Percentiles rank a stretch among this genome's conserved stretches.
These are phyloP conservation scores for Allium sativum DNA, from an alignment of 106 monocot genomes.

Conservation along the genomic window DNA sequence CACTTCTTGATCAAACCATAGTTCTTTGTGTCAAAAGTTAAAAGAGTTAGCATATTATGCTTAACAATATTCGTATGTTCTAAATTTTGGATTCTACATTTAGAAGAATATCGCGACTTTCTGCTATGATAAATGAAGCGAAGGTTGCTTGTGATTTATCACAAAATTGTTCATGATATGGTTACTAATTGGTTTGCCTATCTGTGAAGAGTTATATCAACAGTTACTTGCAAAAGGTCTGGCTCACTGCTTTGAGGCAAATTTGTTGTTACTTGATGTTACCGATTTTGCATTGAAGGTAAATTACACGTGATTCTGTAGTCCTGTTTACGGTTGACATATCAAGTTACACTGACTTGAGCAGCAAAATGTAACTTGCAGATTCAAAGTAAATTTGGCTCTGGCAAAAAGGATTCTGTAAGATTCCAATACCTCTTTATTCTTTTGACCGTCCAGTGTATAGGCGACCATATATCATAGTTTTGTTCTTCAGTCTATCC, in stretches of 20 bases:
- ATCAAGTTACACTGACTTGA: not conserved
- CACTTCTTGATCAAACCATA: too few species aligned
- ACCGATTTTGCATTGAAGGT: constrained; percentile 67
- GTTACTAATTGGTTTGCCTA: constrained; percentile 8
- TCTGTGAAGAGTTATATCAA: constrained; percentile 49
- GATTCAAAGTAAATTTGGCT: constrained; percentile 71
- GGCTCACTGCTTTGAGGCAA: constrained; percentile 61
- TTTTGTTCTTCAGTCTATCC: too few species aligned
- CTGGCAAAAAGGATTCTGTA: constrained; percentile 33
- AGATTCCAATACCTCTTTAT: constrained; percentile 9
- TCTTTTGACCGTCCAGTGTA: not conserved
- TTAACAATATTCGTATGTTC: too few species aligned
- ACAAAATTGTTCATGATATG: not conserved
- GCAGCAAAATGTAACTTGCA: constrained; percentile 12
- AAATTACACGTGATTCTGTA: constrained; percentile 2
- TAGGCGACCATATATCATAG: not conserved
- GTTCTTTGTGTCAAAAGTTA: too few species aligned
- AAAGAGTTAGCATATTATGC: too few species aligned
- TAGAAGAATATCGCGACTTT: too few species aligned
- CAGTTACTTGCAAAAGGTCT: constrained; percentile 79
- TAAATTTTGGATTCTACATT: too few species aligned
- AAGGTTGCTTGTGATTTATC: too few species aligned
- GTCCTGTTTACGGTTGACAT: too few species aligned
- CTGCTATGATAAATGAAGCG: too few species aligned
- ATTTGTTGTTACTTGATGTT: constrained; percentile 58